Base-by-base conservation (phyloP, 2,329 filamentous ascomycete species). In the Cryphonectria carpinicola region DNA sequence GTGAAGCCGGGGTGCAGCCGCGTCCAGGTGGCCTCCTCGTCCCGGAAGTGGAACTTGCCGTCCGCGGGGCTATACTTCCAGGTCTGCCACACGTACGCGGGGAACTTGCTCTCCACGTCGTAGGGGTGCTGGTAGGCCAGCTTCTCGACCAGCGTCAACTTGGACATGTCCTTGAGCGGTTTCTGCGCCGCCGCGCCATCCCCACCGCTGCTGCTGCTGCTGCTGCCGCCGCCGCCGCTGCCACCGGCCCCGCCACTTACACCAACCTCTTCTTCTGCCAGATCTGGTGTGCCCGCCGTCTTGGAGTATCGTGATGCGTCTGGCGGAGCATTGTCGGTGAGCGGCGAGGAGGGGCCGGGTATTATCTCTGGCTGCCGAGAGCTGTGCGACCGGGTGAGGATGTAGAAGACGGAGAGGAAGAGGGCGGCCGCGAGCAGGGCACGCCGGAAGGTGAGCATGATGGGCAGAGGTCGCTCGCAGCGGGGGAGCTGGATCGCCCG, bases 31-130 rank as follows among this genome's bases (percentile, higher is more conserved):
- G 93, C 93, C 82, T 98, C 96, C 71, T 94, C 87, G 63, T 92
- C 89, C 73, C 95, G 90, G 78, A 97, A 95, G 28, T 85, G 82
- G 79, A 99, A 99, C 73, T 93, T 86, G 66, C 89, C 86, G 32
- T 93, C 92, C 1, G 90, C 88, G 0, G 95, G 95, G 0, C 90
- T 93, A 77, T 89, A 91, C 81, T 97, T 98, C 96, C 96, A 99
- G 19, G 96, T 99, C 85, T 99, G 96, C 96, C 96, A 99, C 78
- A 99, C 97, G 84, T 97, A 98, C 70, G 94, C 95, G 3, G 96
- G 96, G 80, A 98, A 98, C 80, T 95, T 97, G 76, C 86, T 82
- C 78, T 94, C 90, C 73, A 95, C 86, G 77, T 97, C 93, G 85
- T 98, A 99, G 28, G 95, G 94, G 81, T 96, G 98, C 76, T 97